Percentiles rank a stretch among this genome's conserved stretches.
Evolutionary conservation across 78 protist species (phyloP).

Genomic region (Guillardia theta): DNA sequence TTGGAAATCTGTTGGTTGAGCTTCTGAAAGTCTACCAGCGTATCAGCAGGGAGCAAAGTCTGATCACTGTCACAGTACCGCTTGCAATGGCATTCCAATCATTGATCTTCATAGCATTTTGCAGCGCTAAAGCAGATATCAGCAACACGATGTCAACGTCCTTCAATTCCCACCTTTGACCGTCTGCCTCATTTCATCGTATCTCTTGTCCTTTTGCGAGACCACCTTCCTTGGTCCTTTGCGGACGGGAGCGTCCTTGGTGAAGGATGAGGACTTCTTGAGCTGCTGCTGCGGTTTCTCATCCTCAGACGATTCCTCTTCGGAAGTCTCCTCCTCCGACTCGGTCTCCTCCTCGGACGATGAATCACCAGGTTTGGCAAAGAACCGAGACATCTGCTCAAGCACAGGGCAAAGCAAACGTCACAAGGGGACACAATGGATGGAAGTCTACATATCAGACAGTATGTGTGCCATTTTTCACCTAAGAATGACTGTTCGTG

Average conservation of each 20-base stretch:
- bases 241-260: not conserved
- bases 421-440: too few species aligned
- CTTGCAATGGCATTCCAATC: conserved; percentile 9
- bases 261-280: not conserved
- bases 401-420: too few species aligned
- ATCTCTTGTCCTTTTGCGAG: conserved; percentile 16
- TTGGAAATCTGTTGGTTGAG: not conserved
- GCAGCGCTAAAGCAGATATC: too few species aligned
- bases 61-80: not conserved
- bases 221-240: not conserved
- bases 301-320: not conserved
- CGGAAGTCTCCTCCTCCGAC: not conserved
- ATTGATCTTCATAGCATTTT: conserved; percentile 28
- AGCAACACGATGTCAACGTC: too few species aligned
- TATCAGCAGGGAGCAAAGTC: not conserved
- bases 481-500: not conserved
- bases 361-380: not conserved
- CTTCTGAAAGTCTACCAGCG: not conserved
- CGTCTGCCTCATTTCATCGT: not conserved
- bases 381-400: not conserved
- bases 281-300: conserved; percentile 20
- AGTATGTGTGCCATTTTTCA: not conserved
- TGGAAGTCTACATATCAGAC: not conserved
- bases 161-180: not conserved
- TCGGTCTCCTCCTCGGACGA: not conserved